Percentiles rank a stretch among this genome's conserved stretches.
These are phyloP conservation scores for Thraustochytrium striatum DNA, from an alignment of 352 stramenopile genomes.

Conservation along the genomic window DNA sequence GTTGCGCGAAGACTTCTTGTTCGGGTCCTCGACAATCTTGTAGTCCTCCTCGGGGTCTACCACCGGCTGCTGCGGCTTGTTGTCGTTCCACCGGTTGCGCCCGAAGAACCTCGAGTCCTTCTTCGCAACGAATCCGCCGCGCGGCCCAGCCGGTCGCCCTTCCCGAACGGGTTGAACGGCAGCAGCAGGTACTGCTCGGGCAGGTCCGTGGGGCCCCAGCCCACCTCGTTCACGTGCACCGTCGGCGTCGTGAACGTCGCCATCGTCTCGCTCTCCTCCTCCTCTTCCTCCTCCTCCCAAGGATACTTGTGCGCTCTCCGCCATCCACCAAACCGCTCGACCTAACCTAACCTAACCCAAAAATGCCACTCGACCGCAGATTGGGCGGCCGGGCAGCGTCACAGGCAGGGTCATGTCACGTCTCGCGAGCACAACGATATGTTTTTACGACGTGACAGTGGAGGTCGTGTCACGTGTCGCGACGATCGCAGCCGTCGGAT, in stretches of 20 bases:
- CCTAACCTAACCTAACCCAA: too few relatives aligned
- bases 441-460: too few relatives aligned
- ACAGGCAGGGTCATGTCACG: too few relatives aligned
- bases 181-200: constrained; percentile 84
- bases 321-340: too few relatives aligned
- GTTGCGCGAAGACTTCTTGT: constrained; percentile 57
- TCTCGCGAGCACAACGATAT: too few relatives aligned
- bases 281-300: background rate
- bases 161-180: constrained; percentile 91
- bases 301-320: too few relatives aligned
- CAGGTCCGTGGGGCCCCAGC: constrained; percentile 75
- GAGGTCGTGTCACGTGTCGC: too few relatives aligned
- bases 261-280: background rate
- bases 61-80: constrained; percentile 61
- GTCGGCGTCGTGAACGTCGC: constrained; percentile 56
- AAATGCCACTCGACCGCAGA: too few relatives aligned
- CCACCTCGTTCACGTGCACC: constrained; percentile 72
- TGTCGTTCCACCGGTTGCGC: constrained; percentile 5
- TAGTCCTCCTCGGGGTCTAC: background rate
- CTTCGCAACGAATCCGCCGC: constrained; percentile 87
- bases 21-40: constrained; percentile 55
- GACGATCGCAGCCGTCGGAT: too few relatives aligned
- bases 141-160: constrained; percentile 86
- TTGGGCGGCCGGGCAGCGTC: too few relatives aligned
- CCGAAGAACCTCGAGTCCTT: constrained; percentile 71